Conservation (phyloP, 495 filamentous ascomycete genomes). For the Penicillium cosmopolitanum region DNA sequence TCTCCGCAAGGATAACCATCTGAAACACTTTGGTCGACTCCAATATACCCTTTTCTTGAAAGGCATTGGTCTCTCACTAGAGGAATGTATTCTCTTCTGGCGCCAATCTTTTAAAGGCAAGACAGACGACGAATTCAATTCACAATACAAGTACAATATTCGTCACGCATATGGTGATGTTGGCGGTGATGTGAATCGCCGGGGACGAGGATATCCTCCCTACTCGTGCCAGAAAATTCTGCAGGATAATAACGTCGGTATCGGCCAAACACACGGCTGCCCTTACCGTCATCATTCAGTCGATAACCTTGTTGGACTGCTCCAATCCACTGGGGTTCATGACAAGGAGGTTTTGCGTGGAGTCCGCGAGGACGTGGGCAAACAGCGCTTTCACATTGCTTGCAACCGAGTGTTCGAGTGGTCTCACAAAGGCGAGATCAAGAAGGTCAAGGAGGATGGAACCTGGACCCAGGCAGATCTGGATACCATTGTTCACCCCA, state of each 20-base stretch:
- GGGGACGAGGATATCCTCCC: slow-evolving; percentile 83
- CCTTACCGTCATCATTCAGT: slow-evolving; percentile 90
- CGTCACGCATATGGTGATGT: slow-evolving; percentile 94
- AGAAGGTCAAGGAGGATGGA: slow-evolving; percentile 81
- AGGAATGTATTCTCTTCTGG: slow-evolving; percentile 96
- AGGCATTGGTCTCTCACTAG: slow-evolving; percentile 87
- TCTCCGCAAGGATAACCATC: slow-evolving; percentile 79
- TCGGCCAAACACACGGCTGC: slow-evolving; percentile 89
- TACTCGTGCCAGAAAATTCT: slow-evolving; percentile 95
- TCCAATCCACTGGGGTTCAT: slow-evolving; percentile 74
- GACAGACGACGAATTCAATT: slow-evolving; percentile 90
- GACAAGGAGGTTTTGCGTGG: slow-evolving; percentile 77
- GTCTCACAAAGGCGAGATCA: slow-evolving; percentile 82
- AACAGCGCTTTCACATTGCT: slow-evolving; percentile 89
- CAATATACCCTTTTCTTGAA: slow-evolving; percentile 98
- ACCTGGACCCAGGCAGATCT: slow-evolving; percentile 77
- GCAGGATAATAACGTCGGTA: slow-evolving; percentile 78
- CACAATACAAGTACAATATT: slow-evolving; percentile 95
- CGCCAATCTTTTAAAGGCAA: slow-evolving; percentile 78
- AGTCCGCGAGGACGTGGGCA: slow-evolving; percentile 86
- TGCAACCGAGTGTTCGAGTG: slow-evolving; percentile 97
- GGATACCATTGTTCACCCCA: slow-evolving; percentile 96
- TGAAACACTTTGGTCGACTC: slow-evolving; percentile 92
- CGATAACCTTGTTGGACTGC: slow-evolving; percentile 78
- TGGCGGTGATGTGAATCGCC: slow-evolving; percentile 85